Percentiles rank a stretch among this genome's conserved stretches.
Evolutionary conservation across 2,329 filamentous ascomycete species (phyloP).

Genomic region (Colletotrichum ledebouriae): DNA sequence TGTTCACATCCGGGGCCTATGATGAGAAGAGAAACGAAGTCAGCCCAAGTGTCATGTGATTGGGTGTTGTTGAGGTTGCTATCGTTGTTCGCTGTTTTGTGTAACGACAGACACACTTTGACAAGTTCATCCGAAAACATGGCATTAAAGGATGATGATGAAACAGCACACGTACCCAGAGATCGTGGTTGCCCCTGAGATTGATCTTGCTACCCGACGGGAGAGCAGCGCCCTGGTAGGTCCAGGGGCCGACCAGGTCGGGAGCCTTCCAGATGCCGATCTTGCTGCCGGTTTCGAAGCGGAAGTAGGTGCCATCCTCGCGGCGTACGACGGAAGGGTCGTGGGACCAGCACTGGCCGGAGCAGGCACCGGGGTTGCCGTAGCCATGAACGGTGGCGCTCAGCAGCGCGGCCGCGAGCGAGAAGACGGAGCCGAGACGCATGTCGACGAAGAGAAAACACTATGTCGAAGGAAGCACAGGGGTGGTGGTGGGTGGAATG

Average conservation of each 20-base stretch:
- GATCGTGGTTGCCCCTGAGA: conserved; percentile 55
- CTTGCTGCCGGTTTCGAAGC: conserved; percentile 57
- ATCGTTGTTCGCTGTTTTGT: background rate
- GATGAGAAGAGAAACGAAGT: background rate
- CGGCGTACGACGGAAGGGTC: conserved; percentile 56
- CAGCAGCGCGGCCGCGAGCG: conserved; percentile 33
- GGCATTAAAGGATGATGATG: no score
- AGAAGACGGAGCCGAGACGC: conserved; percentile 31
- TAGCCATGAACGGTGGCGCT: conserved; percentile 41
- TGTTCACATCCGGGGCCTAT: conserved; percentile 73
- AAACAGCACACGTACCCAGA: conserved; percentile 54
- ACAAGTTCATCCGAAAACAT: background rate
- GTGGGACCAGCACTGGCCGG: conserved; percentile 54
- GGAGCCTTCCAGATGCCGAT: conserved; percentile 56
- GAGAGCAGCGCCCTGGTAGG: conserved; percentile 56
- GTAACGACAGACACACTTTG: background rate
- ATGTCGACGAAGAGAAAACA: conserved; percentile 15
- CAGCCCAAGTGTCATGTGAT: background rate
- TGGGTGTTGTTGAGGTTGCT: background rate
- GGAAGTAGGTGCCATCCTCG: conserved; percentile 57
- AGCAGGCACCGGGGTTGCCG: conserved; percentile 53
- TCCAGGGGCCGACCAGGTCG: conserved; percentile 58
- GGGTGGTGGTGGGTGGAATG: background rate
- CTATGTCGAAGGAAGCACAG: background rate
- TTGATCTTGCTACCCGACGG: conserved; percentile 55